Percentiles rank a stretch among this genome's conserved stretches.
These are phyloP conservation scores for Sclerotinia trifoliorum DNA, from an alignment of 2,329 filamentous ascomycete genomes.

Conservation along the genomic window DNA sequence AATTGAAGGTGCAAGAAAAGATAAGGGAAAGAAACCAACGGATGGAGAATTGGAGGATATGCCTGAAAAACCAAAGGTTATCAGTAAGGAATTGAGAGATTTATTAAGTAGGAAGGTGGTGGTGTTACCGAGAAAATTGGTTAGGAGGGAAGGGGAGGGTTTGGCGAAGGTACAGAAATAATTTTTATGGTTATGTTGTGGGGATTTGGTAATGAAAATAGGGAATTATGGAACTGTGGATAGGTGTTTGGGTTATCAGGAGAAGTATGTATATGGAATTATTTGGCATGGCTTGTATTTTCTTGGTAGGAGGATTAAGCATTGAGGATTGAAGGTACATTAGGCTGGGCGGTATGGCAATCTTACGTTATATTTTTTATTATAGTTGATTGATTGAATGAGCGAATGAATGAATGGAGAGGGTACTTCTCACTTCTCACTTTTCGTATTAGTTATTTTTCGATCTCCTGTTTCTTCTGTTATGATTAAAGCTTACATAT, in stretches of 20 bases:
- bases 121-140: slow-evolving; percentile 38
- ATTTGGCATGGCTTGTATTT: too few species aligned
- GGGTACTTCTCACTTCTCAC: too few species aligned
- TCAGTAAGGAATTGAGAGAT: slow-evolving; percentile 61
- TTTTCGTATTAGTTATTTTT: too few species aligned
- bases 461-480: too few species aligned
- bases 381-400: too few species aligned
- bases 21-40: slow-evolving; percentile 22
- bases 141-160: slow-evolving; percentile 39
- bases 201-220: background rate
- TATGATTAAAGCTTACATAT: too few species aligned
- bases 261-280: background rate
- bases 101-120: slow-evolving; percentile 60
- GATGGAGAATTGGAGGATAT: slow-evolving; percentile 35
- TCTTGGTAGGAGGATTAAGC: background rate
- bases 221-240: background rate
- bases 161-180: slow-evolving; percentile 20
- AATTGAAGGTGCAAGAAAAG: slow-evolving; percentile 21
- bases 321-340: background rate
- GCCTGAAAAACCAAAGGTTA: slow-evolving; percentile 47
- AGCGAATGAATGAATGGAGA: too few species aligned
- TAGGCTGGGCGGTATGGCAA: too few species aligned
- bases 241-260: background rate
- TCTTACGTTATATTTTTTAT: too few species aligned
- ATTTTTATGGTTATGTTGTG: background rate